Base-by-base conservation (phyloP, 768 basidiomycete genomes). In the Agrocybe praecox region DNA sequence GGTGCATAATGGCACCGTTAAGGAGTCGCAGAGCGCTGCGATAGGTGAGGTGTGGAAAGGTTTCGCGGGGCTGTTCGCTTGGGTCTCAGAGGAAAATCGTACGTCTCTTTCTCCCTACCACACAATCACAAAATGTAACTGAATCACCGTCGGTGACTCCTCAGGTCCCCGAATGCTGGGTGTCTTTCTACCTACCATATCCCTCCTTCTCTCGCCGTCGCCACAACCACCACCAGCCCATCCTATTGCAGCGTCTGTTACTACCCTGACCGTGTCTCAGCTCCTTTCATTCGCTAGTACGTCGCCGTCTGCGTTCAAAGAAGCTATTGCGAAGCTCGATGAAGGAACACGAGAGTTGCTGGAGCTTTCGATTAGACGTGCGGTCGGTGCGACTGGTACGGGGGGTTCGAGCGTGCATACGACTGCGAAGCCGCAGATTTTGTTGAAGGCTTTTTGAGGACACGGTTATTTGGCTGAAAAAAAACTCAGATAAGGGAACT, bases 1-100 rank as follows among this genome's bases (percentile, higher is more conserved):
- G 14, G 75, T 85, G n/a, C 81, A 80, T 54, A 87, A 90, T 45
- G 80, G 78, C 7, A 74, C 76, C 0, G 67, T 87, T 22, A 72
- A 80, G 0, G 87, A 90, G 36, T 63, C 74, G n/a, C 82, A 88
- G 22, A 69, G 79, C 12, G 78, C 83, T 14, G 88, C 86, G 1
- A 74, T 92, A 1, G 84, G 84, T 7, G 95, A 98, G 70, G 83
- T 92, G 12, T 84, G 92, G 81, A 95, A 88, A 70, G 86, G 91
- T 10, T 87, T 97, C 56, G 75, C 86, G 1, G 75, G 82, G 0
- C 82, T 94, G 47, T 83, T 89, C 52, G 61, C 73, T 0, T 76
- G 83, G 0, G 74, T 88, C 0, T 68, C 80, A 0, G 85, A 88
- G 51, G 80, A 81, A 3, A 78, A 85, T 45, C 83, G 92, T 93